Percentiles rank a stretch among this genome's conserved stretches.
These are phyloP conservation scores for Pistacia vera DNA, from an alignment of 345 rosid genomes.

Conservation along the genomic window DNA sequence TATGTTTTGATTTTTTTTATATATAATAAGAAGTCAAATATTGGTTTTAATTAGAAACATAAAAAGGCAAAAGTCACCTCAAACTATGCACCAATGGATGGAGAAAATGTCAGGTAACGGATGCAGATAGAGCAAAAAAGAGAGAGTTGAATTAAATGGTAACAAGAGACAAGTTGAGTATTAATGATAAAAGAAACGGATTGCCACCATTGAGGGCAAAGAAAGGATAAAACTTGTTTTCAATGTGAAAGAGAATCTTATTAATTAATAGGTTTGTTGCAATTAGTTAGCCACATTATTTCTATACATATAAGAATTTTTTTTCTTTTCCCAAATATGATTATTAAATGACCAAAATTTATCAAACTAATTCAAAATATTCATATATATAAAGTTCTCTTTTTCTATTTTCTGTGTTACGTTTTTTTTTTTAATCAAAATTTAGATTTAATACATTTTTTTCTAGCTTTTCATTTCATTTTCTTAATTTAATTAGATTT, in stretches of 20 bases:
- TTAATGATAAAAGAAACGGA: not conserved
- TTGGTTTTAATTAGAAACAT: not conserved
- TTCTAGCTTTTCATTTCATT: no score
- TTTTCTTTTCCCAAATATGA: no score
- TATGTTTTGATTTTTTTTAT: not conserved
- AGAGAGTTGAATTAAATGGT: not conserved
- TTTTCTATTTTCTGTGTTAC: no score
- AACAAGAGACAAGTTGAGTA: not conserved
- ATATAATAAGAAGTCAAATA: not conserved
- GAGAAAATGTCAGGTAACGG: constrained; percentile 21
- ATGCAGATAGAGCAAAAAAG: constrained; percentile 8
- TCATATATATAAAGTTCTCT: no score
- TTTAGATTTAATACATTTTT: no score
- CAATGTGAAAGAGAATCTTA: not conserved
- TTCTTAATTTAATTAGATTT: no score
- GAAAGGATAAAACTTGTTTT: not conserved
- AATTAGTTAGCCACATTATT: no score
- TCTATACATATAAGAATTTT: no score
- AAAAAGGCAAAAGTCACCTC: not conserved
- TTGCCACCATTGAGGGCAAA: not conserved
- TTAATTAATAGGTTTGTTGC: no score
- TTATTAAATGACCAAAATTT: no score
- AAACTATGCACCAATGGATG: not conserved
- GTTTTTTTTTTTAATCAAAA: no score
- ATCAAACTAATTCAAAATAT: no score